phyloP scores from a whole-genome alignment of 2,329 filamentous ascomycete genomes.

The Nannizziopsis arthrosporioides region DNA sequence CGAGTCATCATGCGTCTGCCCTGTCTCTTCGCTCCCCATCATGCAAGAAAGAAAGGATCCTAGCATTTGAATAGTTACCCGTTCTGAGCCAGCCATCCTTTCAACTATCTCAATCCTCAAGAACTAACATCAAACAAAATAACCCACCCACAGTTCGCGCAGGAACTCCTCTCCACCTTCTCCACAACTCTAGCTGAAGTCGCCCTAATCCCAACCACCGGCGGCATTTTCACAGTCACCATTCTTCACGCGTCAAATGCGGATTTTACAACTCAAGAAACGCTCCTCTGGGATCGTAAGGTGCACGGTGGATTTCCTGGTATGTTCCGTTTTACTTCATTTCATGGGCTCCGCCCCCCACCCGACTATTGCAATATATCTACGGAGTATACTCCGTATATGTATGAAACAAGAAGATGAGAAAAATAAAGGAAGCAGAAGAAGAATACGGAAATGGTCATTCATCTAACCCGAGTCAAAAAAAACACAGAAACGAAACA shows the following conservation, averaged over 20 bases:
- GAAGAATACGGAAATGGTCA: not conserved
- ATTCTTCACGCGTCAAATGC: slow-evolving; percentile 35
- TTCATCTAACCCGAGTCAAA: not conserved
- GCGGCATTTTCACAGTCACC: slow-evolving; percentile 69
- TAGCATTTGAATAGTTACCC: no score
- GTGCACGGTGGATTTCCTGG: slow-evolving; percentile 75
- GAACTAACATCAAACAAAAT: slow-evolving; percentile 7
- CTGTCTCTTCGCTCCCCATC: no score
- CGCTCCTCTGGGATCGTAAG: slow-evolving; percentile 77
- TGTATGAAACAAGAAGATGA: not conserved
- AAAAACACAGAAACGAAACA: slow-evolving; percentile 61
- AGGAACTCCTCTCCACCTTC: slow-evolving; percentile 93
- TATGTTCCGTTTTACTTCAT: slow-evolving; percentile 21
- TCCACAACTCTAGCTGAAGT: slow-evolving; percentile 73
- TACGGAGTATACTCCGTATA: not conserved
- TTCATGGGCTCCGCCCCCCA: not conserved
- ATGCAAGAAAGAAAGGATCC: no score
- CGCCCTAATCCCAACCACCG: slow-evolving; percentile 70
- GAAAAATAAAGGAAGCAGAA: not conserved
- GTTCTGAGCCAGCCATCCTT: not conserved
- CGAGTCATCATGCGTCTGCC: no score
- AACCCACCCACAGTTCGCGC: slow-evolving; percentile 55
- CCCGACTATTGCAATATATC: not conserved
- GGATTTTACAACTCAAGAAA: slow-evolving; percentile 32
- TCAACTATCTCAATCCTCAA: not conserved